Conservation (phyloP, 2,329 filamentous ascomycete genomes). For the Cryphonectria parasitica region DNA sequence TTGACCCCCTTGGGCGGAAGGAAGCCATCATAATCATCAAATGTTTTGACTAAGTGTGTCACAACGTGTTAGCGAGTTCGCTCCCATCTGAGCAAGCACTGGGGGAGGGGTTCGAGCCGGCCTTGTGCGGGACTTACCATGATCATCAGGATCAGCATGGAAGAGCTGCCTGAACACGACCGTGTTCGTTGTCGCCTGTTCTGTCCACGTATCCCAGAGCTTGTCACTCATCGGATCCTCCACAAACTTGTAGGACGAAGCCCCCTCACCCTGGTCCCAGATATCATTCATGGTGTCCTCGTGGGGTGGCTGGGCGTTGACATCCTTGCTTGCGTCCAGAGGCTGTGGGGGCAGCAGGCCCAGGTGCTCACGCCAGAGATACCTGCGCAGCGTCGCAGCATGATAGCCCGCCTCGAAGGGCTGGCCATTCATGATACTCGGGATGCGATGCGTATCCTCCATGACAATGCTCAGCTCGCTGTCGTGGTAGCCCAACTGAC, state of each 20-base stretch:
- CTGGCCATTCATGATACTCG: slow-evolving; percentile 77
- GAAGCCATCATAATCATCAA: slow-evolving; percentile 87
- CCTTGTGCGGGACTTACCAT: slow-evolving; percentile 56
- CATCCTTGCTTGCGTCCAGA: slow-evolving; percentile 67
- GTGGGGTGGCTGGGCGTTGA: slow-evolving; percentile 74
- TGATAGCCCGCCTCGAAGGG: slow-evolving; percentile 80
- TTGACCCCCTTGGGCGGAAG: slow-evolving; percentile 71
- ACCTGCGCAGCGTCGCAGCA: slow-evolving; percentile 77
- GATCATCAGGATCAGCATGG: slow-evolving; percentile 86
- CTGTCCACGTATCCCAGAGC: slow-evolving; percentile 71
- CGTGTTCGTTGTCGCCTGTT: slow-evolving; percentile 71
- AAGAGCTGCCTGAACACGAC: slow-evolving; percentile 78
- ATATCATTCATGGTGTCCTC: slow-evolving; percentile 69
- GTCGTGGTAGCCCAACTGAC: slow-evolving; percentile 86
- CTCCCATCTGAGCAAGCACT: neutral
- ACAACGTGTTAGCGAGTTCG: neutral
- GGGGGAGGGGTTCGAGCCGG: too few relatives aligned
- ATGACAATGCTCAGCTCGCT: slow-evolving; percentile 90
- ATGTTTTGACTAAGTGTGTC: slow-evolving; percentile 71
- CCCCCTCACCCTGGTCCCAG: slow-evolving; percentile 61
- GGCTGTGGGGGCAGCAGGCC: slow-evolving; percentile 78
- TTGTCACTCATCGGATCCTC: slow-evolving; percentile 71
- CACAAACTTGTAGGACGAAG: slow-evolving; percentile 67
- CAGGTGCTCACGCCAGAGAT: slow-evolving; percentile 89
- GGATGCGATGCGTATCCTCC: slow-evolving; percentile 75